Evolutionary conservation across 208 protist genomes (phyloP).

Genomic region (Trypanosoma lewisi): DNA sequence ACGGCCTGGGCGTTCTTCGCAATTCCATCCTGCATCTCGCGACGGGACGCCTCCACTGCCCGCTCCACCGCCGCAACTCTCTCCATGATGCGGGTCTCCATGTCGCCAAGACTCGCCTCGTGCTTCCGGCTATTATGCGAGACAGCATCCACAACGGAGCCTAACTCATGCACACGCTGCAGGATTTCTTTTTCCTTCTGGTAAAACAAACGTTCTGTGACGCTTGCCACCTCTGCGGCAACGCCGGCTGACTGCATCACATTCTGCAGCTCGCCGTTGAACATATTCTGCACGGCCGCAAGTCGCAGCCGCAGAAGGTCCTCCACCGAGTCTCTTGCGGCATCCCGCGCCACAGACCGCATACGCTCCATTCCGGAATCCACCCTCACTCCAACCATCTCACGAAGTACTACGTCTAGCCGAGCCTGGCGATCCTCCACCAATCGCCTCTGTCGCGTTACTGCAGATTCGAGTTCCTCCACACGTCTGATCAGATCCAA

Average conservation of each 20-base stretch:
- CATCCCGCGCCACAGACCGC: slow-evolving; percentile 69
- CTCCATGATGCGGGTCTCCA: slow-evolving; percentile 19
- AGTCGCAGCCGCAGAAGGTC: slow-evolving; percentile 61
- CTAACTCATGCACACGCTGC: slow-evolving; percentile 18
- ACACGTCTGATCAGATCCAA: slow-evolving; percentile 31
- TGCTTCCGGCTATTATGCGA: slow-evolving; percentile 4
- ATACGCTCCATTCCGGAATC: slow-evolving; percentile 63
- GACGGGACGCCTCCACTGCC: slow-evolving; percentile 18
- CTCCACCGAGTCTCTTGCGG: slow-evolving; percentile 58
- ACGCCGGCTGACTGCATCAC: slow-evolving; percentile 43
- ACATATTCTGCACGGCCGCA: slow-evolving; percentile 42
- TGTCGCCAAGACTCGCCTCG: slow-evolving; percentile 13
- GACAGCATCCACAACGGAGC: slow-evolving; percentile 12
- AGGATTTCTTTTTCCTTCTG: slow-evolving; percentile 26
- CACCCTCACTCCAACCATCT: slow-evolving; percentile 57
- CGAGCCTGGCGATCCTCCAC: slow-evolving; percentile 50
- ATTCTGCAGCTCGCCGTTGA: slow-evolving; percentile 48
- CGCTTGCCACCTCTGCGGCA: slow-evolving; percentile 31
- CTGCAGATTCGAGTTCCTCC: slow-evolving; percentile 45
- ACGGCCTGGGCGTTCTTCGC: slow-evolving; percentile 20
- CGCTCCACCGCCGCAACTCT: slow-evolving; percentile 1
- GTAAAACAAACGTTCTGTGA: slow-evolving; percentile 32
- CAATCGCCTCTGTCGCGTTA: slow-evolving; percentile 44
- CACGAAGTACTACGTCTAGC: slow-evolving; percentile 31
- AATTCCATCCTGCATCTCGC: slow-evolving; percentile 26